Percentiles rank a stretch among this genome's conserved stretches.
Conservation (phyloP, 805 yeast genomes). For the Pichia insulana region DNA sequence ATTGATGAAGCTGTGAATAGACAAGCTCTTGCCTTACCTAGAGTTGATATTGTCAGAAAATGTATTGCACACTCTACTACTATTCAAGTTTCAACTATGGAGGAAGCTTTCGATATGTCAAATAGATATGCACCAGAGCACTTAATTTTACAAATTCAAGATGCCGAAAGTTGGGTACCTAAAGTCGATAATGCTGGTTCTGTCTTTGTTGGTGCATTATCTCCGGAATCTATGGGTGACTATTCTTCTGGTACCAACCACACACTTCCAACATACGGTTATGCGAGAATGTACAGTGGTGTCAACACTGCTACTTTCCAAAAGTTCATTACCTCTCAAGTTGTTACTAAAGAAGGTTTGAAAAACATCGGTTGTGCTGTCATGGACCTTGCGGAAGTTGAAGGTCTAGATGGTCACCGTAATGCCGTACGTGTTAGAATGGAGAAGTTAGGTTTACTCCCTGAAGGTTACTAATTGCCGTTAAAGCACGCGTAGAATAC, state of each 20-base stretch:
- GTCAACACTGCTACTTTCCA: slow-evolving; percentile 94
- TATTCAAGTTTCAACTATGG: slow-evolving; percentile 55
- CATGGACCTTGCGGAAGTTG: slow-evolving; percentile 90
- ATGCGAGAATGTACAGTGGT: slow-evolving; percentile 95
- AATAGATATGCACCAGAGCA: slow-evolving; percentile 97
- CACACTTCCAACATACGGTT: slow-evolving; percentile 96
- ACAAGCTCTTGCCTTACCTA: slow-evolving; percentile 80
- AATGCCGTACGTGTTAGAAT: slow-evolving; percentile 93
- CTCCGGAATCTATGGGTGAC: slow-evolving; percentile 98
- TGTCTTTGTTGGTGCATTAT: slow-evolving; percentile 90
- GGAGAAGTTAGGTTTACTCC: slow-evolving; percentile 56
- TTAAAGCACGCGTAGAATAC: neutral
- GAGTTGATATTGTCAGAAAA: slow-evolving; percentile 87
- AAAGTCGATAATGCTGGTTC: slow-evolving; percentile 89
- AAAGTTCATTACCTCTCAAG: slow-evolving; percentile 91
- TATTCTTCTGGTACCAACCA: slow-evolving; percentile 98
- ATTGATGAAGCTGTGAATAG: slow-evolving; percentile 76
- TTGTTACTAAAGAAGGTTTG: slow-evolving; percentile 78
- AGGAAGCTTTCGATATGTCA: slow-evolving; percentile 79
- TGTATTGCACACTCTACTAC: slow-evolving; percentile 89
- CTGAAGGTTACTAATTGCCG: slow-evolving; percentile 16
- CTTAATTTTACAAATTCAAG: slow-evolving; percentile 78
- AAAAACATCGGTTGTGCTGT: slow-evolving; percentile 90
- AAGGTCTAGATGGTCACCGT: slow-evolving; percentile 95
- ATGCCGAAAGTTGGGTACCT: slow-evolving; percentile 66